Evolutionary conservation across 495 filamentous ascomycete genomes (phyloP), one percentile per base, ranked within the genome.

Genomic region (Aspergillus campestris): DNA sequence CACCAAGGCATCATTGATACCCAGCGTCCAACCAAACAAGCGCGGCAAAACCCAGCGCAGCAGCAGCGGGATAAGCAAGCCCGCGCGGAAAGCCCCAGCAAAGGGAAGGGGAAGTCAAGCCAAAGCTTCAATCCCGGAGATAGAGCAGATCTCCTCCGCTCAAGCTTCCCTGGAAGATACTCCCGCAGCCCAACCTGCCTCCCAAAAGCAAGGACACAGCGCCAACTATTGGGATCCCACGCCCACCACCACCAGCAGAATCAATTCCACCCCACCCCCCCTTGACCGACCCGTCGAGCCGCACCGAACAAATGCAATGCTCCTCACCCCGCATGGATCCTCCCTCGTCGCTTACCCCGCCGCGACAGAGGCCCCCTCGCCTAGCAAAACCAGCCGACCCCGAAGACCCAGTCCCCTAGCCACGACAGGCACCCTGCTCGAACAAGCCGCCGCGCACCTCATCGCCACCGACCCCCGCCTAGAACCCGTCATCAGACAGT

Each of bases 241-340:
- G 3, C 40, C 55, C 40, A 45, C 45, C 45, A 36, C 49, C 28
- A 60, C 41, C 30, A 44, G 41, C 53, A 63, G 63, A 55, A 40
- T 45, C 8, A 59, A 48, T 34, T 38, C 54, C 28, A 74, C 69
- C 12, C 72, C 72, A 34, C 62, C 67, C 18, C 65, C 66, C 1
- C 62, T 68, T 24, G 61, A 78, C 38, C 75, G 80, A 14, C 78
- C 78, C n/a, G 78, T 78, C 29, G 75, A 79, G 46, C 79, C 79
- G 18, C 77, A 83, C 51, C 57, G 61, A 41, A 84, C 79, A 36
- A 91, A 94, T 60, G 89, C 86, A 31, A 79, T 82, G 7, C 76
- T 96, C 38, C 67, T 87, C 12, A 91, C 89, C 0, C 87, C 89
- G 0, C 74, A 83, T 54, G 88, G 87, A 41, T 84, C 84, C 9